Base-by-base conservation (phyloP, 768 basidiomycete genomes). In the Termitomyces eurrhizus region DNA sequence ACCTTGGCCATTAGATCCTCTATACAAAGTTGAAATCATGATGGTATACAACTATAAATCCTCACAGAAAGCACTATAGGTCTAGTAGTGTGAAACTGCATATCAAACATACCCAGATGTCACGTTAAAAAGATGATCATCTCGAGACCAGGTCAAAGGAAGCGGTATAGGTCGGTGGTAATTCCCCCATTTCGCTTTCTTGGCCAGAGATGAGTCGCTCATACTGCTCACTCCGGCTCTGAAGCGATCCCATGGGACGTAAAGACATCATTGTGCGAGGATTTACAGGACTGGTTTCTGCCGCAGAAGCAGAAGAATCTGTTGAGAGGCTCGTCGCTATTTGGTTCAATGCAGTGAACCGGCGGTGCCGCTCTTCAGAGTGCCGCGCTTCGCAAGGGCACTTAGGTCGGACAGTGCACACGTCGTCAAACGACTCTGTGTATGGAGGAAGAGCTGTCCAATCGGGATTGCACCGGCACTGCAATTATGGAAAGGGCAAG, bases 381-480 rank as follows among this genome's bases (percentile, higher is more conserved):
- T 59, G 63, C 26, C 62, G 61, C 37, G 70, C 58, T 62, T 75
- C 73, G 62, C 85, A 87, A 4, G 83, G 83, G 60, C 84, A 86
- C 24, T 62, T 72, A 1, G 75, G 77, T 3, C 73, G 64, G 33
- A 77, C 67, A 24, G 69, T 58, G 1, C 67, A 65, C 14, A 66
- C 67, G 57, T 76, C 74, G 21, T 79, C 73, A 65, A 80, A 79
- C 8, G 73, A 74, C 60, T 80, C 78, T 3, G 83, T 78, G 71
- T 96, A 96, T 11, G 82, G 82, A 0, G 95, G 93, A 9, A 97
- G 85, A 4, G 86, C 82, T 60, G 81, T 86, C 84, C 86, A 90
- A 62, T 92, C 87, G 0, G 88, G 83, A 66, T 91, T 88, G 69
- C 92, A 95, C 24, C 87, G 85, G 71, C 91, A 93, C 89, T 92